Conservation (phyloP, 345 rosid species). For the Crucihimalaya himalaica region DNA sequence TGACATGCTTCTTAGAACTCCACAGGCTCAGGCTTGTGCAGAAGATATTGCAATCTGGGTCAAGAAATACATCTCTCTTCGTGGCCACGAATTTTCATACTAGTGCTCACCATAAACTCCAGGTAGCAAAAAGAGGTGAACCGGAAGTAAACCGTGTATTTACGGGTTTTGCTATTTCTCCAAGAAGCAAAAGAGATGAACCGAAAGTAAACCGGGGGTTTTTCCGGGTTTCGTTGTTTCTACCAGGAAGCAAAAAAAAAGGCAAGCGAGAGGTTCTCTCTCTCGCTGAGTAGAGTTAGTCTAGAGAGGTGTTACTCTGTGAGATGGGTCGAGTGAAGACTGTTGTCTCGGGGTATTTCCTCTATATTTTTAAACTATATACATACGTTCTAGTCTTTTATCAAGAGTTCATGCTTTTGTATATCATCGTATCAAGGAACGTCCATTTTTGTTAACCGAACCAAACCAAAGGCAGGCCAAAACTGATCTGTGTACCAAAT, state of each 20-base stretch:
- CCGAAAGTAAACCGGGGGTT: not conserved
- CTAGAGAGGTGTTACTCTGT: slow-evolving; percentile 19
- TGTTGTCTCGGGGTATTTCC: slow-evolving; percentile 36
- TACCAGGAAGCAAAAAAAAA: not conserved
- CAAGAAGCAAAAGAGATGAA: not conserved
- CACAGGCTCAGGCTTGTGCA: slow-evolving; percentile 90
- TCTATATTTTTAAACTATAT: slow-evolving; percentile 23
- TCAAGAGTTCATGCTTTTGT: slow-evolving; percentile 3
- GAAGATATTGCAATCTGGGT: slow-evolving; percentile 95
- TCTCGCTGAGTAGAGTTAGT: slow-evolving; percentile 21
- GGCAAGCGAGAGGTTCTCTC: slow-evolving; percentile 14
- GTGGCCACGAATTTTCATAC: slow-evolving; percentile 93
- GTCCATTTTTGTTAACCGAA: not conserved
- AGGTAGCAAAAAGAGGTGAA: not conserved
- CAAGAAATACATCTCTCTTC: slow-evolving; percentile 79
- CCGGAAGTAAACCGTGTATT: not conserved
- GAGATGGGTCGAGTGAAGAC: slow-evolving; percentile 31
- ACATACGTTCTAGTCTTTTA: slow-evolving; percentile 6
- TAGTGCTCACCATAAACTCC: slow-evolving; percentile 27
- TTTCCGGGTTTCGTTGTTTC: not conserved
- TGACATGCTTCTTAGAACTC: slow-evolving; percentile 84
- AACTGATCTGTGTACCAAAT: not conserved
- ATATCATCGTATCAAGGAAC: not conserved
- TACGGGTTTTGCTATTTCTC: slow-evolving; percentile 8
- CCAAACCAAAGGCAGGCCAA: not conserved